A percentile compares a stretch with the other conserved stretches of the same genome.
Conservation (phyloP, 2,329 filamentous ascomycete species). For the Aspergillus aculeatus region DNA sequence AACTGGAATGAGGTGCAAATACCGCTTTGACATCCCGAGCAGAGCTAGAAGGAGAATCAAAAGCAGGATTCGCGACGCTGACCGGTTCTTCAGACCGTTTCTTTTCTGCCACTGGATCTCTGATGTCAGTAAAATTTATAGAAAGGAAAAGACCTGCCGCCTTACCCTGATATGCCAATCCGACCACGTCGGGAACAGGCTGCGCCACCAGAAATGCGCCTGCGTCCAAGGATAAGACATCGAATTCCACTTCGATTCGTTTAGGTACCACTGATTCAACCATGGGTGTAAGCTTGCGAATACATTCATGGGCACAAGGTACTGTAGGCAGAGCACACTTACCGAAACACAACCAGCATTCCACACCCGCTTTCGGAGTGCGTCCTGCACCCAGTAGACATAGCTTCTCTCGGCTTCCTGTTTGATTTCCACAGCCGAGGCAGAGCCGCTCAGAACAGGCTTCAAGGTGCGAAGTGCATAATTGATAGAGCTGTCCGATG, state of each 20-base stretch:
- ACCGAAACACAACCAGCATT: slow-evolving; percentile 36
- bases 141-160: too few species aligned
- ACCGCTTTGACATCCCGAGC: too few species aligned
- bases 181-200: slow-evolving; percentile 28
- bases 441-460: slow-evolving; percentile 49
- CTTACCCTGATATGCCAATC: slow-evolving; percentile 21
- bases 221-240: slow-evolving; percentile 31
- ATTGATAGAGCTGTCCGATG: slow-evolving; percentile 47
- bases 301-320: neutral
- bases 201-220: slow-evolving; percentile 27
- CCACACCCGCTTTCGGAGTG: slow-evolving; percentile 48
- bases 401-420: slow-evolving; percentile 47
- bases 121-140: too few species aligned
- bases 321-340: neutral
- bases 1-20: too few species aligned
- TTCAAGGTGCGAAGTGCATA: slow-evolving; percentile 59
- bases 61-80: too few species aligned
- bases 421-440: slow-evolving; percentile 46
- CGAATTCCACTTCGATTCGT: slow-evolving; percentile 27
- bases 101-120: too few species aligned
- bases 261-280: slow-evolving; percentile 22
- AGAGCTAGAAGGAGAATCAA: too few species aligned
- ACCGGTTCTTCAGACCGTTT: too few species aligned
- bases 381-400: slow-evolving; percentile 46
- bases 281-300: neutral